Evolutionary conservation across 192 early-diverging fungal genomes (phyloP).

Genomic region (Podila verticillata): DNA sequence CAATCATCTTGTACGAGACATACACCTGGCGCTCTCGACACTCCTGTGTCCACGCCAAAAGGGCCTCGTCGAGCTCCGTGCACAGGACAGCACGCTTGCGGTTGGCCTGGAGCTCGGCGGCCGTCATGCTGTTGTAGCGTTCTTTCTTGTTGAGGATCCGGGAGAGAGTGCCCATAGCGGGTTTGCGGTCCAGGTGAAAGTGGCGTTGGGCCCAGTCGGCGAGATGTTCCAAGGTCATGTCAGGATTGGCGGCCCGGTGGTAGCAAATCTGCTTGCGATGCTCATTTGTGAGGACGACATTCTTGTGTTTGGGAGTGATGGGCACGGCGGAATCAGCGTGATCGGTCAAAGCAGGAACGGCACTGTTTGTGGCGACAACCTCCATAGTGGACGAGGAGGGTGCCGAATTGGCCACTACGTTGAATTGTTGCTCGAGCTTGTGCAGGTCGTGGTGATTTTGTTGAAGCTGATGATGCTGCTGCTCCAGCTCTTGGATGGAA

Average conservation of each 20-base stretch:
- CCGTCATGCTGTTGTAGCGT: constrained; percentile 23
- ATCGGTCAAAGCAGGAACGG: too few species aligned
- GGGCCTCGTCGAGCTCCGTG: constrained; percentile 23
- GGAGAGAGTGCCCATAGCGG: constrained; percentile 44
- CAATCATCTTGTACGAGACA: constrained; percentile 48
- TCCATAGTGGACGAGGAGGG: too few species aligned
- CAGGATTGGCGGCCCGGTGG: constrained; percentile 20
- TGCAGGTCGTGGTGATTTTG: constrained; percentile 1
- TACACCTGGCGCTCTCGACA: constrained; percentile 26
- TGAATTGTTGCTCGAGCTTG: constrained; percentile 8
- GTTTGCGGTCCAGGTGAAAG: constrained; percentile 14
- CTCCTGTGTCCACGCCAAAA: constrained; percentile 28
- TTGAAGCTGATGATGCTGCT: not conserved
- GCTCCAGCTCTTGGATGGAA: constrained; percentile 9
- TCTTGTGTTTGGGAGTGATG: constrained; percentile 9
- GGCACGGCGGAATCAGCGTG: not conserved
- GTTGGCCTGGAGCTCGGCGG: constrained; percentile 20
- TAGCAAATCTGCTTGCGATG: constrained; percentile 38
- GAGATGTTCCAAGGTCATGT: constrained; percentile 28
- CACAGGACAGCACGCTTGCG: constrained; percentile 33
- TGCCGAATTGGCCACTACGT: not conserved
- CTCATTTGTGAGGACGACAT: constrained; percentile 38
- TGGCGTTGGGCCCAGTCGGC: constrained; percentile 25
- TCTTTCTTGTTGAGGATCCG: constrained; percentile 24
- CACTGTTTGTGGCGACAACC: too few species aligned